Percentiles rank a stretch among this genome's conserved stretches.
Evolutionary conservation across 2,329 filamentous ascomycete species (phyloP).

Genomic region (Tolypocladium guangdongense): DNA sequence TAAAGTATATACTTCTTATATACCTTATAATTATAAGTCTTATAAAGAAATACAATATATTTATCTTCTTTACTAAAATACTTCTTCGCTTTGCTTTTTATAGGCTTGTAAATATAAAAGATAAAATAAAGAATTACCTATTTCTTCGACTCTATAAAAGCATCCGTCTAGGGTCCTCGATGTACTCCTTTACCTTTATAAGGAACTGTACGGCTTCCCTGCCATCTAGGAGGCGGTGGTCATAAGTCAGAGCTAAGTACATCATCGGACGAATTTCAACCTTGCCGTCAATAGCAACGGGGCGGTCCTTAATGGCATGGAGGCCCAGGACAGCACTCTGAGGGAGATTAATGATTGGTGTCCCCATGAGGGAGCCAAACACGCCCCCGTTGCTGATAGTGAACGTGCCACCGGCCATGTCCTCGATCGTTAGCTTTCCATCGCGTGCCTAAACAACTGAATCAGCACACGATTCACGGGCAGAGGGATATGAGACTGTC

Average conservation of each 20-base stretch:
- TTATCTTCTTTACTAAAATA: no score
- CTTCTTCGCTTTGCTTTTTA: no score
- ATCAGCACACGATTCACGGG: background rate
- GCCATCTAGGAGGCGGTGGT: constrained; percentile 90
- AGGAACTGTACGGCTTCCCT: constrained; percentile 94
- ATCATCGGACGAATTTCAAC: constrained; percentile 98
- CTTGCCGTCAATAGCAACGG: constrained; percentile 84
- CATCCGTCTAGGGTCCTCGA: constrained; percentile 92
- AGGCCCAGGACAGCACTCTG: constrained; percentile 87
- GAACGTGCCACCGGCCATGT: constrained; percentile 97
- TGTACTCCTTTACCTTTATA: constrained; percentile 94
- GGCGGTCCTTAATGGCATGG: constrained; percentile 92
- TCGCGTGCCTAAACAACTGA: constrained; percentile 62
- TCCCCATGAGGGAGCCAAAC: constrained; percentile 94
- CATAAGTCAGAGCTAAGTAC: constrained; percentile 96
- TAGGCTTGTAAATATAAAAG: no score
- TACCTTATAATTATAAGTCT: no score
- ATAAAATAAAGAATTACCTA: no score
- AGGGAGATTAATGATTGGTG: constrained; percentile 94
- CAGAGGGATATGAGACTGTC: background rate
- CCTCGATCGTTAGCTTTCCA: constrained; percentile 94
- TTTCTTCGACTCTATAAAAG: constrained; percentile 27
- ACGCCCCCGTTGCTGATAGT: constrained; percentile 97
- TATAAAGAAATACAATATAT: no score
- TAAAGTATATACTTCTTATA: no score